Conservation (phyloP, 1,284 basidiomycete genomes). For the Boletus mariae region DNA sequence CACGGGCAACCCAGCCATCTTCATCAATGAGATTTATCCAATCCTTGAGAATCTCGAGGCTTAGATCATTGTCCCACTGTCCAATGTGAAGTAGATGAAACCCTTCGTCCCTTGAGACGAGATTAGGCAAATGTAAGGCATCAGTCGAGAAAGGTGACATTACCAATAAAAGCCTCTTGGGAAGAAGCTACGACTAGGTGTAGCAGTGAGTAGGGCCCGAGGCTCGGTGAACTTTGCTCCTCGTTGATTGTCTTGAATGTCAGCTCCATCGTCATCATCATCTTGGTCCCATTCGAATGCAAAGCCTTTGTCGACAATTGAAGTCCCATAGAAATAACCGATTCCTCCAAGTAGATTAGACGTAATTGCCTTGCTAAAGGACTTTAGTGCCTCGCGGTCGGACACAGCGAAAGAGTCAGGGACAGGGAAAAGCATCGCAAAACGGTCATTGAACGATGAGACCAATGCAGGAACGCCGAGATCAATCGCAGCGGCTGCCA, state of each 20-base stretch:
- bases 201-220: constrained; percentile 81
- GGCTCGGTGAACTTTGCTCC: constrained; percentile 73
- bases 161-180: constrained; percentile 96
- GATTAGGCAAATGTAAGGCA: constrained; percentile 3
- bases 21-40: constrained; percentile 91
- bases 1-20: constrained; percentile 91
- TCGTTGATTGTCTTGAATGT: constrained; percentile 30
- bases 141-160: neutral
- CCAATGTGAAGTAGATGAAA: constrained; percentile 92
- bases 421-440: constrained; percentile 67
- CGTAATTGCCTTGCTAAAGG: constrained; percentile 84
- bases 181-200: constrained; percentile 93
- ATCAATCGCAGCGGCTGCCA: constrained; percentile 55
- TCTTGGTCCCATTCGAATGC: constrained; percentile 88
- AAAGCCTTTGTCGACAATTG: constrained; percentile 82
- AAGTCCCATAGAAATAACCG: constrained; percentile 92
- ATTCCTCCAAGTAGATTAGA: constrained; percentile 89
- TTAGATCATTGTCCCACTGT: constrained; percentile 88
- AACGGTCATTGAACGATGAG: constrained; percentile 62
- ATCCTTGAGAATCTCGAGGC: constrained; percentile 82
- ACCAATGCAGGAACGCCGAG: constrained; percentile 67
- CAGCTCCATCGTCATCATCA: constrained; percentile 49
- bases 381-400: constrained; percentile 49
- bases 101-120: constrained; percentile 77
- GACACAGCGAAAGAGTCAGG: constrained; percentile 50